A percentile compares a stretch with the other conserved stretches of the same genome.
phyloP scores from a whole-genome alignment of 805 yeast species.

The Yamadazyma akitaensis region DNA sequence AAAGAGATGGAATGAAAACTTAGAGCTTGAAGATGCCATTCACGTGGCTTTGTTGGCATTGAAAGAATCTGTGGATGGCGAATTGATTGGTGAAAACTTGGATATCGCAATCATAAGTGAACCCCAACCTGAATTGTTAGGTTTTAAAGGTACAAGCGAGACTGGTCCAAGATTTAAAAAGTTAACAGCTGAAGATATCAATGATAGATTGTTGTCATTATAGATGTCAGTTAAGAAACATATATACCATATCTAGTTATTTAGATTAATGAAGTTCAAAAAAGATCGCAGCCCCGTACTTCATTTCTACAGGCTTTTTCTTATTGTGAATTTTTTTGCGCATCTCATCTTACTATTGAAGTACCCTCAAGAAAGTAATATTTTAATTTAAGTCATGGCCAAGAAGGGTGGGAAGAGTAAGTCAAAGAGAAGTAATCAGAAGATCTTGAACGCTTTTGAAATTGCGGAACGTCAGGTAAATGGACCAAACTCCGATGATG shows the following conservation, averaged over 20 bases:
- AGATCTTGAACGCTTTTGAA: conserved; percentile 43
- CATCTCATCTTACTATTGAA: conserved; percentile 9
- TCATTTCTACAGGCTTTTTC: neutral
- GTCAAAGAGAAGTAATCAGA: conserved; percentile 30
- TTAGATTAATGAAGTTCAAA: conserved; percentile 48
- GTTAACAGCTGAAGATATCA: conserved; percentile 84
- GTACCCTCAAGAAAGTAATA: neutral
- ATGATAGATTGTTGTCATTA: conserved; percentile 91
- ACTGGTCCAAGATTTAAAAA: conserved; percentile 88
- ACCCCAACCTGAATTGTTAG: conserved; percentile 76
- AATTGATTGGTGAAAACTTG: conserved; percentile 92
- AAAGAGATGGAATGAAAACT: conserved; percentile 96
- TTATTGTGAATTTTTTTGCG: neutral
- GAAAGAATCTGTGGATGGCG: conserved; percentile 97
- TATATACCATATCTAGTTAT: conserved; percentile 18
- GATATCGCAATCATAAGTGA: conserved; percentile 87
- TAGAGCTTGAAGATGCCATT: conserved; percentile 96
- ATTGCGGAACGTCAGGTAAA: conserved; percentile 40
- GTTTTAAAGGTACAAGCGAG: conserved; percentile 79
- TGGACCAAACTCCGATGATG: conserved; percentile 11
- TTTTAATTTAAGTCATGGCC: conserved; percentile 14
- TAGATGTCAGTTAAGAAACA: conserved; percentile 27
- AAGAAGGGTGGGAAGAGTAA: conserved; percentile 21
- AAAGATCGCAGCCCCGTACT: conserved; percentile 30
- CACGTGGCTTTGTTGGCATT: conserved; percentile 92